Evolutionary conservation across 2,329 filamentous ascomycete genomes (phyloP), one percentile per base, ranked within the genome.

Genomic region (Neopestalotiopsis sp.): DNA sequence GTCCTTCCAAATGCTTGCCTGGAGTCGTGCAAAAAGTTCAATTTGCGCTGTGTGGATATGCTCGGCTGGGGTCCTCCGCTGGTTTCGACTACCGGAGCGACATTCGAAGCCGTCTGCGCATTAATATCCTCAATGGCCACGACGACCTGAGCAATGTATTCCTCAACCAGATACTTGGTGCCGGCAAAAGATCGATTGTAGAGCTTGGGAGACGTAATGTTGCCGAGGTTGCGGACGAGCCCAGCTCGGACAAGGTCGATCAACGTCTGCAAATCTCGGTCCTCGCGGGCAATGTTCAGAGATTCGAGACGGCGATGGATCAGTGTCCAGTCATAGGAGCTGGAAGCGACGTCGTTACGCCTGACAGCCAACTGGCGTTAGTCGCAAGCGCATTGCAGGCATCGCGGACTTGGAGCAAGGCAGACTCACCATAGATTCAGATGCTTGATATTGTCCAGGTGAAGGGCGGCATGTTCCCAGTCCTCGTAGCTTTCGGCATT

Each of bases 111-210:
- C 30, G 65, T 32, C 7, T 28, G 56, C n/a, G 71, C 70, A 32
- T 90, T 91, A 49, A 98, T 91, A 75, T 95, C 91, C 70, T 93
- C 89, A 67, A 97, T 89, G 1, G 93, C 92, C 69, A 92, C 88
- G n/a, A 92, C 92, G 45, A 97, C 91, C 76, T 95, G 91, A 0
- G 91, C 90, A 71, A 97, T 91, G 77, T 98, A 98, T 79, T 97
- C 93, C 77, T 97, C 94, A 71, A 98, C 97, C 62, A 97, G 83
- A 66, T 93, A 88, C 78, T 98, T 98, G 1, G 95, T 97, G 17
- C 95, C 95, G 1, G 92, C 92, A 77, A 96, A 96, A 13, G 94
- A 92, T 69, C 91, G 88, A 75, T 95, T 95, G 82, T 94, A 98
- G 1, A 98, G 84, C 71, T 90, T 90, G 2, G 93, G 90, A 1